Base-by-base conservation (phyloP, 495 filamentous ascomycete species). In the Penicillium malachiteum region DNA sequence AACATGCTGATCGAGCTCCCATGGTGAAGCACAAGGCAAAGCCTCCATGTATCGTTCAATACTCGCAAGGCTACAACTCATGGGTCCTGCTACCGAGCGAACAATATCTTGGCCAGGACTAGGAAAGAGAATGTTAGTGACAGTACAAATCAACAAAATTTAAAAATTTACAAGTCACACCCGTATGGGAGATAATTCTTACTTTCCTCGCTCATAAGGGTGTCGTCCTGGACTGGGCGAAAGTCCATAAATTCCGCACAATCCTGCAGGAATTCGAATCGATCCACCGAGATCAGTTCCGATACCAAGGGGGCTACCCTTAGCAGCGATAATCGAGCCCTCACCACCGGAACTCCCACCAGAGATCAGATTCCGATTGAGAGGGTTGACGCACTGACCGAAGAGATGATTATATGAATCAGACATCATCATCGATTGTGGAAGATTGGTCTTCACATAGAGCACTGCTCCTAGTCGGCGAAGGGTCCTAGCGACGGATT, bases 271-370 rank as follows among this genome's bases (percentile, higher is more conserved):
- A 33, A 76, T 76, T 0, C 86, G 75, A 55, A 90, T 86, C 4
- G 83, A 87, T 5, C 87, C 86, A 34, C 76, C 87, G 42, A 91
- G 80, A 60, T 90, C 87, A 1, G 83, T 85, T 0, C 86, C 87
- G 40, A 91, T 83, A 0, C 87, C 87, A 0, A 89, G 67, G 31
- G 78, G 70, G 34, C 80, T 84, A 2, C 85, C 86, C 1, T 79
- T 65, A 1, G 83, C 67, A 1, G 75, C 83, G 35, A 88, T 56
- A n/a, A 90, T 71, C 0, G 86, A 82, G 0, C 77, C 81, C 63
- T 91, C 87, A 44, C 87, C 87, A 12, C 86, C 85, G 1, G 83
- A 83, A 42, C 81, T 84, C 0, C 86, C 87, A 6, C 87, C 87
- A 5, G 78, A 65, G 9, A 81, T 87, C 31, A 88, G 63, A 0